Base-by-base conservation (phyloP, 1,284 basidiomycete genomes). In the Mycena citricolor region DNA sequence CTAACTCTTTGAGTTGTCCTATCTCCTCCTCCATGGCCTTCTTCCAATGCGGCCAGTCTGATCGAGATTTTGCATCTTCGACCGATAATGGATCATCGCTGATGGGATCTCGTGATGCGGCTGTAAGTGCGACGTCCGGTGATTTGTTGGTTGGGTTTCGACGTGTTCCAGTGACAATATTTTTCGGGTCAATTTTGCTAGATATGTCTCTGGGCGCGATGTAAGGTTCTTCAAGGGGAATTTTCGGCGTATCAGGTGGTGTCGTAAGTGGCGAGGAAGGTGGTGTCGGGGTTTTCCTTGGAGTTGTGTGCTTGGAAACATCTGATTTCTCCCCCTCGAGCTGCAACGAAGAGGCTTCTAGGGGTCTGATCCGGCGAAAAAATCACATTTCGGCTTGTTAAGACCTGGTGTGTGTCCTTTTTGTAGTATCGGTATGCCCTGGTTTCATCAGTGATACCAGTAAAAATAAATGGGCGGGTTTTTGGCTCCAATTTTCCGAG, bases 21-120 rank as follows among this genome's bases (percentile, higher is more conserved):
- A 65, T 51, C 36, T 68, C 67, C 0, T n/a, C 46, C 0, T 59
- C 40, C 31, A 67, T 65, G 0, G 67, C 68, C 5, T 41, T 46
- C 23, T 54, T 43, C 67, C 67, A 70, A 13, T 61, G 28, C 2
- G 49, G 40, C 46, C 51, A 53, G n/a, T 65, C 57, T 0, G 44
- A 45, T 0, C 40, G 31, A 0, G 22, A 20, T 5, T 5, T 32
- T 13, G 46, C 50, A 26, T 52, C 49, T 0, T 42, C 33, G 17
- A 48, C 12, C 12, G 44, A 42, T 3, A 31, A 14, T 14, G 34
- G 45, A 16, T 41, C 38, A 36, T 45, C 34, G 33, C 5, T 26
- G 31, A 33, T 24, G 19, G 10, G 16, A 32, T 39, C 34, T n/a
- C n/a, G n/a, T n/a, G n/a, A n/a, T n/a, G n/a, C n/a, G n/a, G n/a